Conservation (phyloP, 2,329 filamentous ascomycete species). For the Zymoseptoria pseudotritici region DNA sequence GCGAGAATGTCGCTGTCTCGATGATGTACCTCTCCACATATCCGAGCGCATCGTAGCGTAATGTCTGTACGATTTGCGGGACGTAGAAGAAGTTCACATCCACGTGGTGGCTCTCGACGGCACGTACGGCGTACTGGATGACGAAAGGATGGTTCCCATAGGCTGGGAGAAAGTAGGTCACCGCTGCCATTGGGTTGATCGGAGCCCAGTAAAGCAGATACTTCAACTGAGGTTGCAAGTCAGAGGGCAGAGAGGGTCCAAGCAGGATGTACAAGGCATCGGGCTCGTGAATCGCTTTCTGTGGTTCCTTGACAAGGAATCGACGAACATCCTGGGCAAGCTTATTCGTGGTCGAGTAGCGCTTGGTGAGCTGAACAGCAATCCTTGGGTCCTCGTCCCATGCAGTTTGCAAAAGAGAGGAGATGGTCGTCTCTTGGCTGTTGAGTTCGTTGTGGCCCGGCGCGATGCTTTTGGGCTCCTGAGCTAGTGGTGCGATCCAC, state of each 20-base stretch:
- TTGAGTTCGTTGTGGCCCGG: slow-evolving; percentile 29
- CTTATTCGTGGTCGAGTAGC: slow-evolving; percentile 65
- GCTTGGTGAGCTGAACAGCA: slow-evolving; percentile 73
- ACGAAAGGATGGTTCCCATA: slow-evolving; percentile 89
- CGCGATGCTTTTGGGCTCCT: slow-evolving; percentile 38
- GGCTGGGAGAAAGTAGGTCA: slow-evolving; percentile 85
- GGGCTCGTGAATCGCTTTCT: slow-evolving; percentile 72
- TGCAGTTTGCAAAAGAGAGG: slow-evolving; percentile 65
- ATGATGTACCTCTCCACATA: slow-evolving; percentile 96
- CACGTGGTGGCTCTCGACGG: slow-evolving; percentile 87
- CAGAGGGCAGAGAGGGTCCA: slow-evolving; percentile 64
- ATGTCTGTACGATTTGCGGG: slow-evolving; percentile 90
- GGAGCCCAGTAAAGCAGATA: slow-evolving; percentile 90
- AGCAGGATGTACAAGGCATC: slow-evolving; percentile 78
- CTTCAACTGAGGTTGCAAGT: slow-evolving; percentile 81
- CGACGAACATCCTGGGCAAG: slow-evolving; percentile 70
- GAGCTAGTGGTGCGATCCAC: slow-evolving; percentile 77
- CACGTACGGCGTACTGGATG: slow-evolving; percentile 93
- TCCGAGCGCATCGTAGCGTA: slow-evolving; percentile 85
- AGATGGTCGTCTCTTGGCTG: slow-evolving; percentile 32
- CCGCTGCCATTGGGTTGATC: slow-evolving; percentile 84
- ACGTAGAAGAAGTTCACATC: slow-evolving; percentile 99
- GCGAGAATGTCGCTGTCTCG: slow-evolving; percentile 95
- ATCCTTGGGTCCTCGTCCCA: slow-evolving; percentile 81
- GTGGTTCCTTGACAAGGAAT: slow-evolving; percentile 73